Percentiles rank a stretch among this genome's conserved stretches.
Evolutionary conservation across 352 stramenopile genomes (phyloP).

Genomic region (Phytopythium cucurbitacearum): DNA sequence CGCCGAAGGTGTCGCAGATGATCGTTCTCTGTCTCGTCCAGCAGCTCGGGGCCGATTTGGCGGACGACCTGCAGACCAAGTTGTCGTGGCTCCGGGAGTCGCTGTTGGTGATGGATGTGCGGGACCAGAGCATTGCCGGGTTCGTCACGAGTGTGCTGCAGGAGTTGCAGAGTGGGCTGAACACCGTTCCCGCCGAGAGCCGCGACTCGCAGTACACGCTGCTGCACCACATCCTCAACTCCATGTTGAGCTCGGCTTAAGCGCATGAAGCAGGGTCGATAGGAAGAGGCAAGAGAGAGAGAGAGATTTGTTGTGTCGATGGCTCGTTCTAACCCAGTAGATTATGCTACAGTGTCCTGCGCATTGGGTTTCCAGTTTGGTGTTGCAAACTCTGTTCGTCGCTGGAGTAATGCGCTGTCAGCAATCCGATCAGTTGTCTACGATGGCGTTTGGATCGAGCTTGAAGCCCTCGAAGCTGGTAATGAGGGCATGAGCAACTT

Average conservation of each 20-base stretch:
- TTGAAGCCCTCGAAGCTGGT: constrained; percentile 20
- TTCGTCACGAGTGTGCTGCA: constrained; percentile 79
- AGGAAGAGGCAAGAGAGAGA: too few species aligned
- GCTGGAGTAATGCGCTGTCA: too few species aligned
- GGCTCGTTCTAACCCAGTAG: too few species aligned
- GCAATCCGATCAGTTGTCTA: background rate
- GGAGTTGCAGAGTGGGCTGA: constrained; percentile 62
- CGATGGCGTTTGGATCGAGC: constrained; percentile 1
- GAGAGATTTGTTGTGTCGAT: too few species aligned
- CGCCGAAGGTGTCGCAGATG: constrained; percentile 80
- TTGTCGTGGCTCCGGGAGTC: constrained; percentile 76
- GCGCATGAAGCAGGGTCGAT: too few species aligned
- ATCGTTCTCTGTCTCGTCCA: constrained; percentile 82
- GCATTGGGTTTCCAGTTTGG: too few species aligned
- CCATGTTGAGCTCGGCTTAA: constrained; percentile 72
- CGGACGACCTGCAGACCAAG: constrained; percentile 62
- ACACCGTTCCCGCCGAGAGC: constrained; percentile 45
- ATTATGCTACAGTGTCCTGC: too few species aligned
- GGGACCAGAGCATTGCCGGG: constrained; percentile 61
- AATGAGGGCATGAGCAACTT: constrained; percentile 42
- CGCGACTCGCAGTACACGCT: constrained; percentile 83
- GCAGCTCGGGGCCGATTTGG: constrained; percentile 69
- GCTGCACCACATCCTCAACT: constrained; percentile 84
- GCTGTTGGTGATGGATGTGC: constrained; percentile 77
- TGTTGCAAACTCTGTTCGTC: too few species aligned